Evolutionary conservation across 75 land plant genomes (phyloP), one percentile per base, ranked within the genome.

Genomic region (Pinus tabuliformis): DNA sequence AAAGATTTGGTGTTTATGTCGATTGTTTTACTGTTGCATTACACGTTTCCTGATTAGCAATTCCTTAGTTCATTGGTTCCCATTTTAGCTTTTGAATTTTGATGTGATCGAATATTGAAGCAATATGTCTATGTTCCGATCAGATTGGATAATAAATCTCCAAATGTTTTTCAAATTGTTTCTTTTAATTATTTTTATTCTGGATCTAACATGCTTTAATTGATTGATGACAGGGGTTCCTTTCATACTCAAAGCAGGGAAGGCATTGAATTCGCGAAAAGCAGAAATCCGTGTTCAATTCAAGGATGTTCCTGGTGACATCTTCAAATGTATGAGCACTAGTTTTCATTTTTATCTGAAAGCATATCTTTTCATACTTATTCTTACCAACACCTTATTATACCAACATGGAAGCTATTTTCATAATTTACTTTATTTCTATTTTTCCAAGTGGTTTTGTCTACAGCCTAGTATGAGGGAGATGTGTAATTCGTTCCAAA

Each of bases 261-360:
- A 96, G 78, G 96, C 99, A 49, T 78, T 96, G 58, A 95, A 90
- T 81, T 84, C 89, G 70, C 81, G 97, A 60, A 96, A 96, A 76
- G 99, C 99, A 66, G 99, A 96, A 78, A 92, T 96, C 15, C 94
- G 99, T 52, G 85, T 96, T 79, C 99, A 96, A 56, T 96, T 96
- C 61, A 96, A 93, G 81, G 97, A 96, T 84, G 99, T 90, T 62
- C 99, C 99, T 62, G 99, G 99, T 56, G 97, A 96, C 63, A 96
- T 96, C 15, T 96, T 85, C 80, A 91, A 77, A 82, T 85, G 99
- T 93, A 91, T 60, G 86, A 8, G 56, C 62, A 21, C 70, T 62
- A n/a, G 18, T 5, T 33, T 22, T 78, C 60, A 57, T n/a, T 5
- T 76, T 24, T 49, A 68, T 42, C n/a, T 8, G 20, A 42, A 64